Evolutionary conservation across 768 basidiomycete genomes (phyloP).

Genomic region (Hygrocybe punicea): DNA sequence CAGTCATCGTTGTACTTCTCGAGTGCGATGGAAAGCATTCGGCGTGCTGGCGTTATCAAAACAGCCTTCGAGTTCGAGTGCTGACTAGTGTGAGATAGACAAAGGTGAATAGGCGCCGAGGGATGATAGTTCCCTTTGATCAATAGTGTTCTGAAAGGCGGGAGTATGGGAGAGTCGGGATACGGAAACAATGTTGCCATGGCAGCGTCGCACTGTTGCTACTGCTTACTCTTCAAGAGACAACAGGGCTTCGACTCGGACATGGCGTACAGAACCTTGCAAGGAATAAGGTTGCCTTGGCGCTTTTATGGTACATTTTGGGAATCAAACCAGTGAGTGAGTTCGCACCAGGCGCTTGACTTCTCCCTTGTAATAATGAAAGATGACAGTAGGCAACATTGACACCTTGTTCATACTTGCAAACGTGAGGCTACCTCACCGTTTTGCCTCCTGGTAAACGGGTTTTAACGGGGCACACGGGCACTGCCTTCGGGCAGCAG

Average conservation of each 20-base stretch:
- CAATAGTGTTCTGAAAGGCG: conserved; percentile 55
- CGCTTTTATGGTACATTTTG: too few species aligned
- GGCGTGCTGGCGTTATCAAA: conserved; percentile 53
- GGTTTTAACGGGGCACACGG: too few species aligned
- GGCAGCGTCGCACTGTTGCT: too few species aligned
- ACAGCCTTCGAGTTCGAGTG: conserved; percentile 37
- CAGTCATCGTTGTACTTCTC: conserved; percentile 52
- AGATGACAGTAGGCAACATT: not conserved
- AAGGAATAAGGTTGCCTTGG: too few species aligned
- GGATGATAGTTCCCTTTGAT: conserved; percentile 61
- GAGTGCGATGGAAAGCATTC: conserved; percentile 42
- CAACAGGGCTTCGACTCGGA: too few species aligned
- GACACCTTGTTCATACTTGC: not conserved
- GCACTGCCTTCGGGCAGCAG: too few species aligned
- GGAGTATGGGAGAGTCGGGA: conserved; percentile 43
- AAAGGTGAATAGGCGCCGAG: conserved; percentile 68
- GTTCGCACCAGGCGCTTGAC: not conserved
- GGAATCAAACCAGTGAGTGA: too few species aligned
- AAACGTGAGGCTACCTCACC: not conserved
- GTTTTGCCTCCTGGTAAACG: not conserved
- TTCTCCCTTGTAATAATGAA: too few species aligned
- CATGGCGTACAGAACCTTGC: too few species aligned
- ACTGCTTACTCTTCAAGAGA: too few species aligned
- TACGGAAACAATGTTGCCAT: conserved; percentile 37
- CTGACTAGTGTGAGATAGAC: conserved; percentile 46